A percentile compares a stretch with the other conserved stretches of the same genome.
Conservation (phyloP, 495 filamentous ascomycete genomes). For the Penicillium robsamsonii region DNA sequence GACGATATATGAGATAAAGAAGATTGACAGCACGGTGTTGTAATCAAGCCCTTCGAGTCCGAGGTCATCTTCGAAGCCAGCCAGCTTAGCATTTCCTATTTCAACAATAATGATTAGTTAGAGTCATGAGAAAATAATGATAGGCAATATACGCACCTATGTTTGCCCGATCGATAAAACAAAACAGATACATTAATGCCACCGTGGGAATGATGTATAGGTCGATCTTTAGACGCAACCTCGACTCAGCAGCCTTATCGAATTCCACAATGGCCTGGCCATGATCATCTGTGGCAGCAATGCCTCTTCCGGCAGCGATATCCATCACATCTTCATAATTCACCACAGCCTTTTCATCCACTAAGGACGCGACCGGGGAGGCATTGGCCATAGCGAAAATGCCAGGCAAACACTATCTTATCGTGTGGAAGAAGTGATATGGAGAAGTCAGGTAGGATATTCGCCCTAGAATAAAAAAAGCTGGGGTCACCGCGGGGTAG, state of each 20-base stretch:
- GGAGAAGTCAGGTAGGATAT: too few relatives aligned
- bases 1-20: constrained; percentile 71
- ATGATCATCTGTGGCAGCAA: constrained; percentile 60
- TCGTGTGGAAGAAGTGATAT: too few relatives aligned
- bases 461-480: too few relatives aligned
- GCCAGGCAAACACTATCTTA: not conserved
- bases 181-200: constrained; percentile 51
- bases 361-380: constrained; percentile 8
- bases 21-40: constrained; percentile 62
- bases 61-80: constrained; percentile 46
- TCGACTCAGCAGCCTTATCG: constrained; percentile 57
- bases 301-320: constrained; percentile 54
- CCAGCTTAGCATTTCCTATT: constrained; percentile 37
- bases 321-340: constrained; percentile 30
- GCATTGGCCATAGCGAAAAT: constrained; percentile 7
- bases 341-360: constrained; percentile 23
- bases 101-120: not conserved
- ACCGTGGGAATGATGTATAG: constrained; percentile 48
- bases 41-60: constrained; percentile 57
- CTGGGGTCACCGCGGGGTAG: too few relatives aligned
- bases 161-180: constrained; percentile 59
- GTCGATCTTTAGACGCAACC: constrained; percentile 47
- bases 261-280: constrained; percentile 57
- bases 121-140: too few relatives aligned
- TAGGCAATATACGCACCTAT: constrained; percentile 43